phyloP scores from a whole-genome alignment of 306 rosid species.

The Quercus cerris region DNA sequence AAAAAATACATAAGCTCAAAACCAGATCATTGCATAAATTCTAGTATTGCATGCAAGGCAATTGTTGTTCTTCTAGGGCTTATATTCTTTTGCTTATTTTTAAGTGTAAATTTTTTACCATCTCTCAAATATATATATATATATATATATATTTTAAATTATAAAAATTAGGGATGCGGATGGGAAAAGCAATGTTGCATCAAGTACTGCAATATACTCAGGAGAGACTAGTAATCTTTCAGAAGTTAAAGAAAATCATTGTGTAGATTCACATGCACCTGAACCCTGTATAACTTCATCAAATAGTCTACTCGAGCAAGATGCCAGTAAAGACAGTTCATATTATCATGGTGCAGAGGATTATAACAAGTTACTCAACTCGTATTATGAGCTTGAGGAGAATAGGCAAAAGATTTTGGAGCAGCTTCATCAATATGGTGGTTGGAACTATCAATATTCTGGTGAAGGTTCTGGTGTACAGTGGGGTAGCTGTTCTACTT shows the following conservation, averaged over 20 bases:
- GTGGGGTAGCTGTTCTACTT: conserved; percentile 25
- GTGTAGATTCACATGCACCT: conserved; percentile 18
- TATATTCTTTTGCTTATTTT: neutral
- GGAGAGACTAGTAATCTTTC: conserved; percentile 34
- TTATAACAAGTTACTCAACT: conserved; percentile 54
- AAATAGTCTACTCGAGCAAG: conserved; percentile 25
- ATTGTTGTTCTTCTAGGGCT: neutral
- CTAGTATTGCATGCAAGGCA: neutral
- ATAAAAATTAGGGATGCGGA: conserved; percentile 38
- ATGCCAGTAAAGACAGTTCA: conserved; percentile 29
- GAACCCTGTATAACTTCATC: conserved; percentile 34
- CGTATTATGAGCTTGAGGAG: conserved; percentile 83
- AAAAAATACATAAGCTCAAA: neutral
- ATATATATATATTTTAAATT: conserved; percentile 3
- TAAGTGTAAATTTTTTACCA: neutral
- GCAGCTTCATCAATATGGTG: conserved; percentile 64
- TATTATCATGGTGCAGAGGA: conserved; percentile 38
- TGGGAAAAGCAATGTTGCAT: conserved; percentile 25
- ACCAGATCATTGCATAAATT: neutral
- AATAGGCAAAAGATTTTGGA: conserved; percentile 66
- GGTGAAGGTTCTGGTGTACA: conserved; percentile 34
- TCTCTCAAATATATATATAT: conserved; percentile 4
- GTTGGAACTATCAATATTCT: conserved; percentile 50
- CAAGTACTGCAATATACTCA: conserved; percentile 23
- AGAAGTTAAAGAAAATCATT: conserved; percentile 35